These are phyloP conservation scores for Dryadomyces sulphureus DNA, from an alignment of 2,329 filamentous ascomycete species.

Conservation along the genomic window DNA sequence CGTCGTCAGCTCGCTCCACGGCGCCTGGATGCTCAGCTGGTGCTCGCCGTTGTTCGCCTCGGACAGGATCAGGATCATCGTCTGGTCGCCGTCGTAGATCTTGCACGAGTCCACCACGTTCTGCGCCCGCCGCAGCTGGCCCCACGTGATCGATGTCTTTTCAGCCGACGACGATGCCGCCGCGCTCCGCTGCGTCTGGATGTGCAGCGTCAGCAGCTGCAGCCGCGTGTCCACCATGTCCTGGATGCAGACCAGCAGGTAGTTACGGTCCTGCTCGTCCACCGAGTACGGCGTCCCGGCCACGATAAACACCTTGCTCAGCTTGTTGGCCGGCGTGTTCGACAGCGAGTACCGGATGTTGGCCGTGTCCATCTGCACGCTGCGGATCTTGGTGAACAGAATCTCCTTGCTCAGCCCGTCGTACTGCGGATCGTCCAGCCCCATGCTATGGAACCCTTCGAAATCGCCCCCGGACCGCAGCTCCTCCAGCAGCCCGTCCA, in stretches of 20 bases:
- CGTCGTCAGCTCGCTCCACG: conserved; percentile 58
- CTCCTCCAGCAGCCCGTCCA: conserved; percentile 57
- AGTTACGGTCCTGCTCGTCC: conserved; percentile 36
- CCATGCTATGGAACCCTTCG: conserved; percentile 58
- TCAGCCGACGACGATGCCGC: conserved; percentile 8
- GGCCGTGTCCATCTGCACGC: conserved; percentile 44
- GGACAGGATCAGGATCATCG: conserved; percentile 56
- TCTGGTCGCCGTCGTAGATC: conserved; percentile 49
- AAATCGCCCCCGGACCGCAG: conserved; percentile 45
- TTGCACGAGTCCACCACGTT: conserved; percentile 62
- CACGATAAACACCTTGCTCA: conserved; percentile 54
- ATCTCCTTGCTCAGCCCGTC: conserved; percentile 60
- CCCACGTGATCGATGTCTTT: conserved; percentile 23
- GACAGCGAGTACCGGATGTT: conserved; percentile 47
- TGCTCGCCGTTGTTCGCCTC: conserved; percentile 47
- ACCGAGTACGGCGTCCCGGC: conserved; percentile 40
- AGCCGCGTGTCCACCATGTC: conserved; percentile 53
- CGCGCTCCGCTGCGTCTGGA: conserved; percentile 26
- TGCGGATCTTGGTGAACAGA: conserved; percentile 56
- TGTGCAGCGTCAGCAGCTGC: conserved; percentile 48
- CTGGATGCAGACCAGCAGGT: conserved; percentile 54
- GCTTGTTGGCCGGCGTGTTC: conserved; percentile 33
- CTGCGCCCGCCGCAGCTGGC: conserved; percentile 43
- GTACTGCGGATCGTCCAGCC: conserved; percentile 55
- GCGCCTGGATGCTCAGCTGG: conserved; percentile 58